These are phyloP conservation scores for Aurantiochytrium sp. DNA, from an alignment of 108 stramenopile genomes.

Conservation along the genomic window DNA sequence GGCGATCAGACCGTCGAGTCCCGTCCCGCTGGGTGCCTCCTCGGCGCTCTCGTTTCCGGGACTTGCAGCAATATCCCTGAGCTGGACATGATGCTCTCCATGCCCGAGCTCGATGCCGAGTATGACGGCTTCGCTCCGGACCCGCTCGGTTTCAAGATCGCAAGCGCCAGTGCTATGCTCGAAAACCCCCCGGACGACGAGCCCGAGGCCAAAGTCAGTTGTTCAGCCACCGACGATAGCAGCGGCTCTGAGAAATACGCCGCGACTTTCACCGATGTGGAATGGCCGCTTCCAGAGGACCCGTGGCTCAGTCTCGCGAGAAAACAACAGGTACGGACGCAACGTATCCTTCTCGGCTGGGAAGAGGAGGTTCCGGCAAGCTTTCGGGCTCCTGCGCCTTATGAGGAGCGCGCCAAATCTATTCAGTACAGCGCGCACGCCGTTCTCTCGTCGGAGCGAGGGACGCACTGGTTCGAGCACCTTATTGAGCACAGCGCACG, in stretches of 20 bases:
- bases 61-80: background rate
- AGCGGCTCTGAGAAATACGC: too few species aligned
- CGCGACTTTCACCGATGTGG: background rate
- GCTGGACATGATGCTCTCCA: background rate
- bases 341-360: background rate
- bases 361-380: background rate
- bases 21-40: background rate
- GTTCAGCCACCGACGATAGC: too few species aligned
- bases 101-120: background rate
- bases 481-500: background rate
- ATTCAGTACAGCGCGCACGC: background rate
- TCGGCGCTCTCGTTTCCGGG: background rate
- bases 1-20: too few species aligned
- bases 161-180: background rate
- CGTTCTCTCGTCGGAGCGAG: background rate
- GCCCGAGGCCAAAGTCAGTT: too few species aligned
- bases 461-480: background rate
- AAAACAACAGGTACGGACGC: background rate
- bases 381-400: background rate
- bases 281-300: background rate
- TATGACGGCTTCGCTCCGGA: constrained; percentile 17
- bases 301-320: background rate
- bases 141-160: background rate
- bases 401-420: background rate
- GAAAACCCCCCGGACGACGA: too few species aligned